Conservation (phyloP, 1,139 yeast genomes). For the Scheffersomyces quercinus region DNA sequence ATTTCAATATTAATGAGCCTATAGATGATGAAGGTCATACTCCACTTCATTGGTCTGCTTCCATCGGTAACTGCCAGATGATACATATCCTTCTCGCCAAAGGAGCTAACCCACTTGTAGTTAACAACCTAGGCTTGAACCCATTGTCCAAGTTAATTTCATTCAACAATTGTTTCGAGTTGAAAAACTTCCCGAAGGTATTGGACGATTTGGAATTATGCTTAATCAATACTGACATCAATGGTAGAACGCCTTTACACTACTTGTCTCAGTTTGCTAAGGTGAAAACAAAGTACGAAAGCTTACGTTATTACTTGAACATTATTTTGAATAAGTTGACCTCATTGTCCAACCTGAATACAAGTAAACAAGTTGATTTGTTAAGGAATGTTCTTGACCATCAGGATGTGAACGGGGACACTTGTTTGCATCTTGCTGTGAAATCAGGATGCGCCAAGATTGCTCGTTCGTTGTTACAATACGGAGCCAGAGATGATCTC, state of each 20-base stretch:
- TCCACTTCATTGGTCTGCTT: constrained; percentile 95
- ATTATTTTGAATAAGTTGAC: constrained; percentile 39
- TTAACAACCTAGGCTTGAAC: constrained; percentile 78
- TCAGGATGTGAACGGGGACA: constrained; percentile 68
- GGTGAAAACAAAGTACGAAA: constrained; percentile 47
- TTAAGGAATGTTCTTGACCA: constrained; percentile 65
- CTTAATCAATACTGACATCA: constrained; percentile 67
- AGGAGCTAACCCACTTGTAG: constrained; percentile 76
- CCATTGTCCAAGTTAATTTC: constrained; percentile 80
- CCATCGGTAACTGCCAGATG: constrained; percentile 78
- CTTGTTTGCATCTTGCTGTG: constrained; percentile 66
- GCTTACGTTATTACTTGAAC: constrained; percentile 41
- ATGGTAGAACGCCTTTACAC: constrained; percentile 74
- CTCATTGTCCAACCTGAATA: constrained; percentile 30
- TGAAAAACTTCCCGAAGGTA: constrained; percentile 70
- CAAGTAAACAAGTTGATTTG: constrained; percentile 39
- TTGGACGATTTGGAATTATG: constrained; percentile 71
- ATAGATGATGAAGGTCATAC: constrained; percentile 97
- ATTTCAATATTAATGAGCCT: constrained; percentile 79
- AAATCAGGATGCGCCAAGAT: constrained; percentile 42
- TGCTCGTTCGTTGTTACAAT: constrained; percentile 38
- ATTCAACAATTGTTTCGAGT: constrained; percentile 85
- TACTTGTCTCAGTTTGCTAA: constrained; percentile 65
- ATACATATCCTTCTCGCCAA: constrained; percentile 67
- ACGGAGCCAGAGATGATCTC: constrained; percentile 51